Conservation (phyloP, 140 eudicot species). For the Stevia rebaudiana region DNA sequence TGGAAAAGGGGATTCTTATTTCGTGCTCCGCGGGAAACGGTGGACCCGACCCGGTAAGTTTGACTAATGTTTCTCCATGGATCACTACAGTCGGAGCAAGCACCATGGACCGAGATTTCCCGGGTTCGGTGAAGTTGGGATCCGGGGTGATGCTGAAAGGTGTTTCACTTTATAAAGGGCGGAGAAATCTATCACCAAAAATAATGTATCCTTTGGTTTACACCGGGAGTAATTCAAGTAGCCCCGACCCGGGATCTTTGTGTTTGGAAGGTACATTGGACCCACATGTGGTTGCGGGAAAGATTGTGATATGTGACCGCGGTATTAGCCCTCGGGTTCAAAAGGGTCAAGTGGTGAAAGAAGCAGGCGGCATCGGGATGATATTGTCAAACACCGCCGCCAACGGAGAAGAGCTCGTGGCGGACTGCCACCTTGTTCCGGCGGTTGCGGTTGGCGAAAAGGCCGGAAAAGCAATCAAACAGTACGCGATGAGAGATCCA, state of each 20-base stretch:
- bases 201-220: constrained; percentile 61
- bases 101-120: constrained; percentile 91
- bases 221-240: constrained; percentile 60
- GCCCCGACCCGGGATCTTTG: constrained; percentile 67
- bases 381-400: constrained; percentile 76
- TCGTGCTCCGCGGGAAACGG: constrained; percentile 96
- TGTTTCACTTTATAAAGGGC: constrained; percentile 76
- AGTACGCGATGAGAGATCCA: constrained; percentile 38
- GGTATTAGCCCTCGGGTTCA: constrained; percentile 93
- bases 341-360: constrained; percentile 90
- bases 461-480: constrained; percentile 54
- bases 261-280: constrained; percentile 85
- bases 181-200: constrained; percentile 32
- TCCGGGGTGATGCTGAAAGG: constrained; percentile 46
- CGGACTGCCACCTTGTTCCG: constrained; percentile 87
- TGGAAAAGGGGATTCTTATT: constrained; percentile 82
- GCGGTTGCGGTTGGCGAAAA: constrained; percentile 84
- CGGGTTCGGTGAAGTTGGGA: constrained; percentile 68
- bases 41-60: constrained; percentile 83
- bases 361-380: constrained; percentile 93
- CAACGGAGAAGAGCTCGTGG: constrained; percentile 90
- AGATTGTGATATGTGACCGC: constrained; percentile 83
- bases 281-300: constrained; percentile 53
- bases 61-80: constrained; percentile 95
- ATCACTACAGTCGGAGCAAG: constrained; percentile 88